These are phyloP conservation scores for Raphanus sativus DNA, from an alignment of 345 rosid species.

Conservation along the genomic window DNA sequence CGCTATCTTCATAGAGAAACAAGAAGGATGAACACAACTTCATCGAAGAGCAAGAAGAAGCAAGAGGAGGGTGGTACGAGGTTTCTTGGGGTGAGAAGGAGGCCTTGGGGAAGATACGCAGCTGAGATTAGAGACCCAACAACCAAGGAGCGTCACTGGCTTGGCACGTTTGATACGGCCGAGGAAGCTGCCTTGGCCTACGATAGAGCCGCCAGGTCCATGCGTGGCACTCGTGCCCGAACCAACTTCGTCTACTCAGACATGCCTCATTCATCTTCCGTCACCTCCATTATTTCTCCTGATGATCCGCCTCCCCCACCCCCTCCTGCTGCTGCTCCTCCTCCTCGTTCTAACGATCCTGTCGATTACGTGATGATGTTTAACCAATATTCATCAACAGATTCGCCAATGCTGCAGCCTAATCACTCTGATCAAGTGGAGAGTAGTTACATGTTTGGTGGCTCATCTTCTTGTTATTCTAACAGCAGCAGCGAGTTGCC, in stretches of 20 bases:
- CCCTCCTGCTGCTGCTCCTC: constrained; percentile 13
- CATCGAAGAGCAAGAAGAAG: constrained; percentile 56
- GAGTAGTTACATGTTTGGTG: constrained; percentile 32
- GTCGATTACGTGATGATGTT: constrained; percentile 37
- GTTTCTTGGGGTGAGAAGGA: constrained; percentile 72
- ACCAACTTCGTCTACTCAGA: constrained; percentile 86
- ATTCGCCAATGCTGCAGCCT: constrained; percentile 33
- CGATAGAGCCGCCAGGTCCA: constrained; percentile 75
- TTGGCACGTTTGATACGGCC: constrained; percentile 82
- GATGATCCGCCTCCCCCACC: constrained; percentile 45
- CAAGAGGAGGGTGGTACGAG: constrained; percentile 39
- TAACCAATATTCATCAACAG: constrained; percentile 26
- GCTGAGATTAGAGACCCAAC: constrained; percentile 86
- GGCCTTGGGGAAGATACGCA: constrained; percentile 92
- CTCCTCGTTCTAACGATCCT: constrained; percentile 24
- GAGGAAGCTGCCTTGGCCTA: constrained; percentile 87
- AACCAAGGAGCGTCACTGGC: constrained; percentile 86
- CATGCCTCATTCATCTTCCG: constrained; percentile 71
- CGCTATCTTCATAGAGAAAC: not conserved
- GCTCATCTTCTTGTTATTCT: constrained; percentile 31
- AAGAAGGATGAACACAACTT: constrained; percentile 44
- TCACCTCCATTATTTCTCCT: constrained; percentile 74
- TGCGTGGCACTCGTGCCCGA: constrained; percentile 74
- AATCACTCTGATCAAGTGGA: constrained; percentile 27
- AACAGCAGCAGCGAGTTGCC: constrained; percentile 46